phyloP scores from a whole-genome alignment of 75 land plant genomes.

The Chamaecyparis obtusa region DNA sequence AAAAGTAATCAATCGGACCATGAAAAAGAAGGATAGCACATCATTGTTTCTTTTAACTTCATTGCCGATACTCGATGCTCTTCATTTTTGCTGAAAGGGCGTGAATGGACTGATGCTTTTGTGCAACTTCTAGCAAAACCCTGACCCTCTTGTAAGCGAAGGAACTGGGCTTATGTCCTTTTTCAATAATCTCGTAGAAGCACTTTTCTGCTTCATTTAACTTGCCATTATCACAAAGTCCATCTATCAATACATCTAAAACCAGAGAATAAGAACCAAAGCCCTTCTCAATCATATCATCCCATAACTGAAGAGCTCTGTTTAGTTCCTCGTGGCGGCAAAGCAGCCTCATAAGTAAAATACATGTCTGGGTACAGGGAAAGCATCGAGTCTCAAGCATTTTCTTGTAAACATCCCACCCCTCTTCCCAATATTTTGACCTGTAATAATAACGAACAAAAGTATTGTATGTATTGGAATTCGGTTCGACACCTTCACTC shows the following conservation, averaged over 20 bases:
- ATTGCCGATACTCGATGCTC: conserved; percentile 5
- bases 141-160: conserved; percentile 52
- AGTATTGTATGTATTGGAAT: conserved; percentile 41
- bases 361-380: conserved; percentile 67
- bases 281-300: conserved; percentile 60
- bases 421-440: conserved; percentile 42
- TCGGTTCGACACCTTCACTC: conserved; percentile 33
- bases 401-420: conserved; percentile 54
- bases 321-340: conserved; percentile 37
- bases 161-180: conserved; percentile 61
- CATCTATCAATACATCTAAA: conserved; percentile 55
- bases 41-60: background rate
- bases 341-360: conserved; percentile 55
- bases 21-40: background rate
- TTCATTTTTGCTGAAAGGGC: conserved; percentile 25
- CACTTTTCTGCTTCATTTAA: conserved; percentile 49
- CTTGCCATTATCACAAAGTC: conserved; percentile 63
- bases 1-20: background rate
- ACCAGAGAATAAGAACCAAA: conserved; percentile 63
- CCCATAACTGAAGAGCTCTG: conserved; percentile 55
- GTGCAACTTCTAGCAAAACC: conserved; percentile 60
- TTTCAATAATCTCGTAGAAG: conserved; percentile 59
- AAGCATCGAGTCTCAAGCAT: conserved; percentile 60
- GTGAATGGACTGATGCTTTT: conserved; percentile 28
- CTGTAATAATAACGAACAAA: conserved; percentile 44